A percentile compares a stretch with the other conserved stretches of the same genome.
Evolutionary conservation across 2,329 filamentous ascomycete species (phyloP).

Genomic region (Diplodia seriata): DNA sequence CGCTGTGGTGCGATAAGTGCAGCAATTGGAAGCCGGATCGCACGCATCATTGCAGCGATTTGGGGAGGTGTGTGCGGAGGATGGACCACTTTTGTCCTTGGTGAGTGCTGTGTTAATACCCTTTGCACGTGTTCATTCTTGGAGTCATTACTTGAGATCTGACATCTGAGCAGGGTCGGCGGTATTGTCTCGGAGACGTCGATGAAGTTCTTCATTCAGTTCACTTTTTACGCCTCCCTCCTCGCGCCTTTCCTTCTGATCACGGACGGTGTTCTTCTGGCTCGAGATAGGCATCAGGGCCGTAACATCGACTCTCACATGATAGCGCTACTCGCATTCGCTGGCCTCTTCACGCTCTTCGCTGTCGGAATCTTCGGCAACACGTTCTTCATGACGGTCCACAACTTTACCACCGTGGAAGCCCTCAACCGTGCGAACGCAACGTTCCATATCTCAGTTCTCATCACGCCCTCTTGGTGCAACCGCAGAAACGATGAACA

Average conservation of each 20-base stretch:
- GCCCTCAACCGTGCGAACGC: constrained; percentile 64
- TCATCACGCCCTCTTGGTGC: constrained; percentile 60
- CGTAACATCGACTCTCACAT: constrained; percentile 65
- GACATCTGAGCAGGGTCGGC: constrained; percentile 63
- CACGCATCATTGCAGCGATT: constrained; percentile 83
- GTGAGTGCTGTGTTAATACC: constrained; percentile 38
- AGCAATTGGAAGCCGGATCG: constrained; percentile 88
- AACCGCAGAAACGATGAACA: constrained; percentile 23
- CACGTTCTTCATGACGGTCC: constrained; percentile 71
- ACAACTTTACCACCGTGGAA: constrained; percentile 87
- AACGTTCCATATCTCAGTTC: constrained; percentile 76
- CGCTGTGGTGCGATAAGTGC: constrained; percentile 84
- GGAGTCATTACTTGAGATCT: background rate
- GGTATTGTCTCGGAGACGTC: constrained; percentile 85
- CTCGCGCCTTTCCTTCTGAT: constrained; percentile 71
- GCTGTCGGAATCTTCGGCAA: constrained; percentile 76
- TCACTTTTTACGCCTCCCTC: constrained; percentile 74
- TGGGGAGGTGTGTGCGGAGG: constrained; percentile 80
- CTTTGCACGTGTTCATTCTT: background rate
- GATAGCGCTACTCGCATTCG: constrained; percentile 70
- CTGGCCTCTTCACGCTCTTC: constrained; percentile 81
- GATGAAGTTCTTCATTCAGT: constrained; percentile 94
- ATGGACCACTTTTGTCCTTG: constrained; percentile 98
- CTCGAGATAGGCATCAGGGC: constrained; percentile 46
- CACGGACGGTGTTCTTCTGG: constrained; percentile 69